Base-by-base conservation (phyloP, 495 filamentous ascomycete genomes). In the Xylaria palmicola region DNA sequence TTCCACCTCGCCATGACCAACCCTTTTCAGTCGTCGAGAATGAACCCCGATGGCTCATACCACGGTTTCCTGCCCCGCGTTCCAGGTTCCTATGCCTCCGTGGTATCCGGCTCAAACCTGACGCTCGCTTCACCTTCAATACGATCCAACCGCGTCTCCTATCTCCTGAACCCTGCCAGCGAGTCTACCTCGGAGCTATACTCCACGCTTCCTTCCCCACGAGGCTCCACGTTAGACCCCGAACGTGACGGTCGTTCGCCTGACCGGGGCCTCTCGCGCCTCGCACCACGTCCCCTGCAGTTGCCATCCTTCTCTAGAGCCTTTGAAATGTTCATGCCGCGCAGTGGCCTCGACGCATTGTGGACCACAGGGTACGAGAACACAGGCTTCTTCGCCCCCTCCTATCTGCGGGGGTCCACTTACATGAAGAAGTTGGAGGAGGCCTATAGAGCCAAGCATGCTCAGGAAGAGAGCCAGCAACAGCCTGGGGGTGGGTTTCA, bases 321-420 rank as follows among this genome's bases (percentile, higher is more conserved):
- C 58, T 88, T 84, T 72, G 80, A 83, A 62, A 69, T 72, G 53
- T 78, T 80, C 62, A 73, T 79, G 50, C 69, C 75, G 37, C 65
- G 67, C 30, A 58, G 62, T 41, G 55, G 64, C 30, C 41, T 54
- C 62, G 72, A 77, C 15, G 66, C 72, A 32, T 39, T 62, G 12
- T 54, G 54, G 62, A 44, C 54, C 26, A 68, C 37, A 62, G 71
- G 10, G 62, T 71, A 65, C 17, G 64, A 55, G 32, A 69, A 62
- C 29, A 62, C 63, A 3, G 56, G 60, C 10, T 91, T 90, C 79
- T 87, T 97, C 66, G 83, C 83, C 26, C 92, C 92, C 6, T 90
- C 90, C 19, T 96, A 96, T 76, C 82, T 97, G 32, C 79, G 80
- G 61, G 83, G 85, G 20, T 92, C 90, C n/a, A 82, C 83, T 61